Conservation (phyloP, 768 basidiomycete genomes). For the Suillus variegatus region DNA sequence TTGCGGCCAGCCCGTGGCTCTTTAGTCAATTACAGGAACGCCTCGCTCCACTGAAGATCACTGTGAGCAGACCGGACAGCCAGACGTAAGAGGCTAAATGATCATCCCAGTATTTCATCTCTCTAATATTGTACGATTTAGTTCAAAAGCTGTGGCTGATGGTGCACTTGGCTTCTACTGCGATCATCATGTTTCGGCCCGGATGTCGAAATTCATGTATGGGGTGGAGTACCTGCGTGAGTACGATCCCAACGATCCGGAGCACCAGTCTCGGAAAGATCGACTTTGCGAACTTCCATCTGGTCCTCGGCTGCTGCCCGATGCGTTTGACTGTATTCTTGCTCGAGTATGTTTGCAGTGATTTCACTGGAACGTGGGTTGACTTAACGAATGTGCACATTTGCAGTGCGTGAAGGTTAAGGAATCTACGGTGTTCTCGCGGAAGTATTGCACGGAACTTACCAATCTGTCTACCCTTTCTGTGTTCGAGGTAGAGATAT, state of each 20-base stretch:
- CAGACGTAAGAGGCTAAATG: constrained; percentile 57
- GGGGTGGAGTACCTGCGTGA: constrained; percentile 79
- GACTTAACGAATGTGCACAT: constrained; percentile 9
- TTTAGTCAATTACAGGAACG: constrained; percentile 75
- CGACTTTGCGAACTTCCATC: constrained; percentile 75
- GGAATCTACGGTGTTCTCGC: constrained; percentile 77
- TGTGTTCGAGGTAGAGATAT: constrained; percentile 82
- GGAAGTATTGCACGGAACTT: constrained; percentile 82
- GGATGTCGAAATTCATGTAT: constrained; percentile 81
- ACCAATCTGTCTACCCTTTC: constrained; percentile 74
- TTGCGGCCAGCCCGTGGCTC: constrained; percentile 81
- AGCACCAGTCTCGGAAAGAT: constrained; percentile 63
- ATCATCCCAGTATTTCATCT: constrained; percentile 8
- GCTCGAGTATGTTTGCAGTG: constrained; percentile 49
- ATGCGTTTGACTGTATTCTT: constrained; percentile 82
- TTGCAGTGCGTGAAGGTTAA: constrained; percentile 70
- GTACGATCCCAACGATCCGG: constrained; percentile 62
- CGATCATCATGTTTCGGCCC: constrained; percentile 81
- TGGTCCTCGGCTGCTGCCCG: constrained; percentile 74
- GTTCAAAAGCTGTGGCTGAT: constrained; percentile 84
- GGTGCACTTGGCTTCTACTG: constrained; percentile 85
- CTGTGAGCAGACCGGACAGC: constrained; percentile 74
- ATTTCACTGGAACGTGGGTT: constrained; percentile 10
- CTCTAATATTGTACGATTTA: constrained; percentile 29
- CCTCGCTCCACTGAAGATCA: constrained; percentile 53